Evolutionary conservation across 257 asterid genomes (phyloP).

Genomic region (Orobanche coerulescens): DNA sequence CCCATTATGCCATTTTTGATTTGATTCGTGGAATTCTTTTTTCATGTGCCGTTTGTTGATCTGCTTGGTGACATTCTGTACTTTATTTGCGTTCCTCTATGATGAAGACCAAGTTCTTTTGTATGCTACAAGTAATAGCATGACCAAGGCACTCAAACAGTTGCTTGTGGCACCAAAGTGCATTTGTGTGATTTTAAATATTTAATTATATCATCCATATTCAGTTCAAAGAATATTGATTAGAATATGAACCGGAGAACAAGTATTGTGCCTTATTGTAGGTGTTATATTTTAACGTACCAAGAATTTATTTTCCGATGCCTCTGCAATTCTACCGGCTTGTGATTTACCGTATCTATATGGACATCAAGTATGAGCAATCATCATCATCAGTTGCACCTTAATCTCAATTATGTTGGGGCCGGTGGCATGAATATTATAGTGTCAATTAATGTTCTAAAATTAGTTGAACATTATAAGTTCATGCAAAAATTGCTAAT

Average conservation of each 20-base stretch:
- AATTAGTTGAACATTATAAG: no score
- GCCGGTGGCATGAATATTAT: no score
- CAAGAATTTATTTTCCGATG: background rate
- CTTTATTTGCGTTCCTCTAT: no score
- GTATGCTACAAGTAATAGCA: no score
- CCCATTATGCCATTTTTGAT: background rate
- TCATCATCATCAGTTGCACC: no score
- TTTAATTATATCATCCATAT: background rate
- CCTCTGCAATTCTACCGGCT: background rate
- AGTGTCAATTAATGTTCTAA: no score
- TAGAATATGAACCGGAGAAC: background rate
- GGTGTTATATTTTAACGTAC: background rate
- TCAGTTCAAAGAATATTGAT: background rate
- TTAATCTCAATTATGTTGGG: no score
- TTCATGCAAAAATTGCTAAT: no score
- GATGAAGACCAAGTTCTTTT: no score
- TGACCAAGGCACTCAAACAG: no score
- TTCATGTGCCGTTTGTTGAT: background rate
- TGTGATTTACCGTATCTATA: background rate
- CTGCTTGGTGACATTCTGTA: no score
- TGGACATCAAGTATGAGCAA: background rate
- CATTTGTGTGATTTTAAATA: background rate
- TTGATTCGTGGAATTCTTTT: background rate
- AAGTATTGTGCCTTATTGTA: background rate
- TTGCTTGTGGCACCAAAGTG: no score